Percentiles rank a stretch among this genome's conserved stretches.
Evolutionary conservation across 805 yeast genomes (phyloP).

Genomic region (Candida palmyrensis): DNA sequence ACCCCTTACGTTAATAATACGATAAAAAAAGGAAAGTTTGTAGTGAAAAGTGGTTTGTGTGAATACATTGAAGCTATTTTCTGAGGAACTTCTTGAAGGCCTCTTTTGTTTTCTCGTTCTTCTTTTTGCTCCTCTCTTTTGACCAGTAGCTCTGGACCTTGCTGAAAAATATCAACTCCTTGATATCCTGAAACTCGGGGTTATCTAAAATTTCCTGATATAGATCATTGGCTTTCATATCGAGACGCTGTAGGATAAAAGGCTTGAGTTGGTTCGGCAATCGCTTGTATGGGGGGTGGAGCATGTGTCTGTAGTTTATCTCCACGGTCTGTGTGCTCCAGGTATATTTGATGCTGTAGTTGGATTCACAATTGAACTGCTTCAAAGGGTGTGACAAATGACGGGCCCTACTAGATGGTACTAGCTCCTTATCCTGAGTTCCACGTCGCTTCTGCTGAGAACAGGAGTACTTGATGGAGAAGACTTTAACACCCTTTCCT

Average conservation of each 20-base stretch:
- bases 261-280: constrained; percentile 14
- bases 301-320: constrained; percentile 10
- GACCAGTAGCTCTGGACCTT: constrained; percentile 17
- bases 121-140: constrained; percentile 11
- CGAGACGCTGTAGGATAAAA: constrained; percentile 11
- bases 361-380: constrained; percentile 12
- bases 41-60: background rate
- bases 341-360: constrained; percentile 10
- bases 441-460: constrained; percentile 10
- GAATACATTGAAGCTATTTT: background rate
- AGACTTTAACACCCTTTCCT: constrained; percentile 13
- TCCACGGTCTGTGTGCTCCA: constrained; percentile 12
- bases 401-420: constrained; percentile 3
- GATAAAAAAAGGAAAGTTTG: too few species aligned
- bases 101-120: constrained; percentile 12
- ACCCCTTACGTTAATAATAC: constrained; percentile 3
- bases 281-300: constrained; percentile 12
- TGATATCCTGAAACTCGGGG: constrained; percentile 9
- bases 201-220: constrained; percentile 11
- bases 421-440: background rate
- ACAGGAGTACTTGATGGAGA: constrained; percentile 13
- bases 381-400: constrained; percentile 13
- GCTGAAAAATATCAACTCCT: constrained; percentile 10
- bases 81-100: constrained; percentile 14
- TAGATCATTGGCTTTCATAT: constrained; percentile 13